These are phyloP conservation scores for Hypocrella siamensis DNA, from an alignment of 2,329 filamentous ascomycete genomes.

Conservation along the genomic window DNA sequence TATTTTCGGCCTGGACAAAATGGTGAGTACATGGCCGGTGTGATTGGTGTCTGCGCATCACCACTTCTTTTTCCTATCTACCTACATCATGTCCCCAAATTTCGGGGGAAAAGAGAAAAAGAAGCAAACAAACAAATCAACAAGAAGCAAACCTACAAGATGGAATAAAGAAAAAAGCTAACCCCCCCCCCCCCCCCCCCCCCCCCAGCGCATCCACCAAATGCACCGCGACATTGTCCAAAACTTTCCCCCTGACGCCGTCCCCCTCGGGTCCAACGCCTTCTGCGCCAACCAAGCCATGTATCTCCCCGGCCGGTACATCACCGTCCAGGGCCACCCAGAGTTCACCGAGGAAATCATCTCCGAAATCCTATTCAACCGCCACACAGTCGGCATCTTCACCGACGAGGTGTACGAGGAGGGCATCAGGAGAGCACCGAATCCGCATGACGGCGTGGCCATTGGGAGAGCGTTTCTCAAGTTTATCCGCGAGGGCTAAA, in stretches of 20 bases:
- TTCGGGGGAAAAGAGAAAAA: no score
- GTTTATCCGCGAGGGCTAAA: constrained; percentile 47
- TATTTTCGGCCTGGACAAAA: constrained; percentile 20
- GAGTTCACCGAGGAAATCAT: constrained; percentile 27
- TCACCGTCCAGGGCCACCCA: constrained; percentile 32
- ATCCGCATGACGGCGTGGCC: constrained; percentile 63
- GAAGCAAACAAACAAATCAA: no score
- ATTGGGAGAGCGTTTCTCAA: constrained; percentile 61
- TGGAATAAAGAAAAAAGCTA: not conserved
- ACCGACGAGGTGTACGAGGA: constrained; percentile 52
- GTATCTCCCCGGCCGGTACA: constrained; percentile 20
- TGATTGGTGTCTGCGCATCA: constrained; percentile 34
- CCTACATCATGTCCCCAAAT: constrained; percentile 6
- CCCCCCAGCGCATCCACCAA: constrained; percentile 22
- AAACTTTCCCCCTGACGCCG: constrained; percentile 20
- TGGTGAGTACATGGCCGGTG: constrained; percentile 14
- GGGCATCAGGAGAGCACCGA: constrained; percentile 47
- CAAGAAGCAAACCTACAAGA: no score
- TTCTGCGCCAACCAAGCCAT: constrained; percentile 27
- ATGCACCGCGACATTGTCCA: constrained; percentile 31
- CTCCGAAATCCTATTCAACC: constrained; percentile 23
- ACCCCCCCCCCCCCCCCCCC: not conserved
- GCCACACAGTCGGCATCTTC: constrained; percentile 54
- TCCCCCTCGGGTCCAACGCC: constrained; percentile 24
- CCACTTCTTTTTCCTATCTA: constrained; percentile 27